A percentile compares a stretch with the other conserved stretches of the same genome.
These are phyloP conservation scores for Yarrowia galli DNA, from an alignment of 1,139 yeast species.

Conservation along the genomic window DNA sequence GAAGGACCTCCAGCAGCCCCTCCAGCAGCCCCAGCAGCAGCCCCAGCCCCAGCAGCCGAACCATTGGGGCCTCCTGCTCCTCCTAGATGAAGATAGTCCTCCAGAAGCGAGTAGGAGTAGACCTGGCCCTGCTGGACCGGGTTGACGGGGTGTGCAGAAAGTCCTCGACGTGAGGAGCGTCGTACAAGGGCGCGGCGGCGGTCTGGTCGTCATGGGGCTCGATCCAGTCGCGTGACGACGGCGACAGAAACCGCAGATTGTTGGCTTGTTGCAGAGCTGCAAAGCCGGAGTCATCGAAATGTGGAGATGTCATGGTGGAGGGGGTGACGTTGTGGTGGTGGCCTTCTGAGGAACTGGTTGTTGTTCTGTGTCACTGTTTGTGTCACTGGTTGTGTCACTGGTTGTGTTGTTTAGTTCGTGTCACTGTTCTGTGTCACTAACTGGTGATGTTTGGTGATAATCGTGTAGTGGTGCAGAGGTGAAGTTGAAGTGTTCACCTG, in stretches of 20 bases:
- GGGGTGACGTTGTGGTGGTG: not conserved
- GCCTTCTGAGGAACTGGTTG: not conserved
- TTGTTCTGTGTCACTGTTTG: not conserved
- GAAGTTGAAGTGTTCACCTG: too few relatives aligned
- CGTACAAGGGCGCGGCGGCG: constrained; percentile 7
- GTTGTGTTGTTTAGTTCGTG: too few relatives aligned
- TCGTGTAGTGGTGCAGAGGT: too few relatives aligned
- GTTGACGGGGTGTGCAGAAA: constrained; percentile 32
- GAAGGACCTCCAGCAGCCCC: not conserved
- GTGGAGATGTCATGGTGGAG: constrained; percentile 12
- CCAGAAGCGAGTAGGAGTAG: constrained; percentile 20
- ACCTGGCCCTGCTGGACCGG: constrained; percentile 35
- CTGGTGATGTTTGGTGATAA: too few relatives aligned
- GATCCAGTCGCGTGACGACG: constrained; percentile 36
- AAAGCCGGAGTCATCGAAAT: constrained; percentile 25
- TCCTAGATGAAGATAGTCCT: constrained; percentile 20
- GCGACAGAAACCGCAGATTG: constrained; percentile 35
- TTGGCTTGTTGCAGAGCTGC: constrained; percentile 32
- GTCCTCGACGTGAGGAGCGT: constrained; percentile 35
- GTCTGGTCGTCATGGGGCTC: constrained; percentile 25
- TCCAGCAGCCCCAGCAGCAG: not conserved
- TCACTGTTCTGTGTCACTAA: too few relatives aligned
- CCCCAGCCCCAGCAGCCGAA: too few relatives aligned
- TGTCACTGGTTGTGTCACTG: not conserved
- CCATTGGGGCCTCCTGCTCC: not conserved